These are phyloP conservation scores for Chlorella sp. DNA, from an alignment of 139 green algal genomes.

Conservation along the genomic window DNA sequence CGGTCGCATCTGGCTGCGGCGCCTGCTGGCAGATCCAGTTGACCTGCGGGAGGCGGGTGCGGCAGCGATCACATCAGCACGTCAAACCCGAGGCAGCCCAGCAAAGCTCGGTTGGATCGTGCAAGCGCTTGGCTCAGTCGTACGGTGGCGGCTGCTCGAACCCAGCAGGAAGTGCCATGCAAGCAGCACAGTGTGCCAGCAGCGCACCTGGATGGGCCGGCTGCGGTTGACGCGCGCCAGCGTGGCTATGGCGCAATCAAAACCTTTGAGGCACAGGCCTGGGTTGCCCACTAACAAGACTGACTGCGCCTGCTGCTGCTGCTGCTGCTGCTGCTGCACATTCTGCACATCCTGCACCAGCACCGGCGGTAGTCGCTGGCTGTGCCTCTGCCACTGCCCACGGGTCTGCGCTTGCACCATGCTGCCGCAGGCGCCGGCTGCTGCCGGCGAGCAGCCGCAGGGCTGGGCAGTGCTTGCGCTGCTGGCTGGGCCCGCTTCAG, in stretches of 20 bases:
- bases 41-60: slow-evolving; percentile 40
- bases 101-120: neutral
- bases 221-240: slow-evolving; percentile 54
- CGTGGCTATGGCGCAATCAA: slow-evolving; percentile 58
- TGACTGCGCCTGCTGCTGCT: neutral
- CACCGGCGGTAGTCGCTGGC: neutral
- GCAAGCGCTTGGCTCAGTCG: neutral
- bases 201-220: slow-evolving; percentile 37
- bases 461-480: neutral
- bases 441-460: too few relatives aligned
- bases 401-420: too few relatives aligned
- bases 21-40: slow-evolving; percentile 69
- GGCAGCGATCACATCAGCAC: neutral
- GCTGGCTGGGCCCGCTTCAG: too few relatives aligned
- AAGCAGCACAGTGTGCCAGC: neutral
- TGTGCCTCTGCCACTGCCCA: neutral
- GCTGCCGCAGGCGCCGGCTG: too few relatives aligned
- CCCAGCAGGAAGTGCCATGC: neutral
- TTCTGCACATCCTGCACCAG: neutral
- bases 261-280: slow-evolving; percentile 68
- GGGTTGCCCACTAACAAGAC: slow-evolving; percentile 77
- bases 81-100: neutral
- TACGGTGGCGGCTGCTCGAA: neutral
- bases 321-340: neutral
- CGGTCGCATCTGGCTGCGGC: slow-evolving; percentile 36